These are phyloP conservation scores for Orbilia oligospora DNA, from an alignment of 2,329 filamentous ascomycete genomes.

Conservation along the genomic window DNA sequence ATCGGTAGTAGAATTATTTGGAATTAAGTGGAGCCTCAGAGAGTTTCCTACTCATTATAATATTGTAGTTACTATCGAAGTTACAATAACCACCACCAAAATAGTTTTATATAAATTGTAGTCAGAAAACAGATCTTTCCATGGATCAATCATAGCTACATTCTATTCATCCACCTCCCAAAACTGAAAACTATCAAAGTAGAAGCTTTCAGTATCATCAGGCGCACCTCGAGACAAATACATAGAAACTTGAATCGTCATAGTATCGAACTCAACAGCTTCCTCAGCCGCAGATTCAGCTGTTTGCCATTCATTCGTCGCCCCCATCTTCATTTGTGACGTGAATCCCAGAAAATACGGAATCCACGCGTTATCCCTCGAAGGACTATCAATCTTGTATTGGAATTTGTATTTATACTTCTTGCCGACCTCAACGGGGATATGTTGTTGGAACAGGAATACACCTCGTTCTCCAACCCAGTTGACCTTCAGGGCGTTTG, in stretches of 20 bases:
- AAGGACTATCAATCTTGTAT: constrained; percentile 15
- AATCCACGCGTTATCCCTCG: constrained; percentile 3
- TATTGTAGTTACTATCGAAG: too few relatives aligned
- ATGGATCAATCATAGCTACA: not conserved
- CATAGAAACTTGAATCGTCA: not conserved
- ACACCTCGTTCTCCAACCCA: constrained; percentile 12
- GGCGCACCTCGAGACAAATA: not conserved
- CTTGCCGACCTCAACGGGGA: constrained; percentile 1
- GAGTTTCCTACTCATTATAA: too few relatives aligned
- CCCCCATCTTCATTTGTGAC: not conserved
- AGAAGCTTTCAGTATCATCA: constrained; percentile 5
- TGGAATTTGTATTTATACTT: constrained; percentile 23
- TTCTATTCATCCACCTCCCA: constrained; percentile 21
- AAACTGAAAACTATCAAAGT: constrained; percentile 35
- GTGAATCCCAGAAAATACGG: constrained; percentile 1
- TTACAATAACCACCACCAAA: too few relatives aligned
- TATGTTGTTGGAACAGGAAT: not conserved
- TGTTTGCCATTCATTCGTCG: constrained; percentile 20
- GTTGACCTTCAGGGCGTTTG: constrained; percentile 16
- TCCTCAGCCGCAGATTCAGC: constrained; percentile 2
- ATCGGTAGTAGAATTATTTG: too few relatives aligned
- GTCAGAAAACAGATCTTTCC: too few relatives aligned
- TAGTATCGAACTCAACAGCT: constrained; percentile 1
- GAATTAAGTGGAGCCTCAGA: too few relatives aligned
- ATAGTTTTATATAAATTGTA: too few relatives aligned